Conservation (phyloP, 1,284 basidiomycete genomes). For the Trichosporon ovoides region DNA sequence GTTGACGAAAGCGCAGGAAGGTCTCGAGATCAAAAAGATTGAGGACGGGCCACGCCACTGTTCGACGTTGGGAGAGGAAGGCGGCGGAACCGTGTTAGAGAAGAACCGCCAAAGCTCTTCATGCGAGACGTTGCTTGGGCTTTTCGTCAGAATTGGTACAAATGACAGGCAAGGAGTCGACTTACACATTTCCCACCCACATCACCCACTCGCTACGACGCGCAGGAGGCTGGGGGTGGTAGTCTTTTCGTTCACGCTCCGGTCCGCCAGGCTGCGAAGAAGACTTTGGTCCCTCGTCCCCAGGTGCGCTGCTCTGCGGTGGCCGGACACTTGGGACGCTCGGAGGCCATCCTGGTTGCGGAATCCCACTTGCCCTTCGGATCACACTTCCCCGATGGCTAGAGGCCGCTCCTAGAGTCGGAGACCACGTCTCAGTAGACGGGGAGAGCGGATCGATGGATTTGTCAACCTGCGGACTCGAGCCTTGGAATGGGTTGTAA, state of each 20-base stretch:
- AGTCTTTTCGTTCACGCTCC: conserved; percentile 41
- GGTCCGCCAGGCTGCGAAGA: neutral
- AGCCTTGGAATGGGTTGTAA: conserved; percentile 11
- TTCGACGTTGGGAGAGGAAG: conserved; percentile 19
- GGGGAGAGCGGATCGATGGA: conserved; percentile 14
- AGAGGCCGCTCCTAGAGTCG: neutral
- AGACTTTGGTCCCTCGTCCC: conserved; percentile 4
- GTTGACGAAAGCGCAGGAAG: conserved; percentile 91
- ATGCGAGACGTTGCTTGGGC: conserved; percentile 65
- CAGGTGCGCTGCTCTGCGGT: neutral
- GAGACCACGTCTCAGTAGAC: conserved; percentile 15
- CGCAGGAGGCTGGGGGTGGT: conserved; percentile 51
- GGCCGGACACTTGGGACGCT: neutral
- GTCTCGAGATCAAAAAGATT: conserved; percentile 86
- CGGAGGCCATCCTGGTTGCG: neutral
- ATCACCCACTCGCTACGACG: conserved; percentile 87
- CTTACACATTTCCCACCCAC: conserved; percentile 61
- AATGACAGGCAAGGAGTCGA: conserved; percentile 7
- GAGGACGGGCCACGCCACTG: conserved; percentile 64
- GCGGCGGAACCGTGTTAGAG: conserved; percentile 48
- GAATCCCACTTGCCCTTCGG: conserved; percentile 5
- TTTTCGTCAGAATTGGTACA: conserved; percentile 12
- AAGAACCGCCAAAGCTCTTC: conserved; percentile 89
- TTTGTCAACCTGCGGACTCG: conserved; percentile 12
- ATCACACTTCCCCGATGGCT: neutral